Base-by-base conservation (phyloP, 2,329 filamentous ascomycete species). In the Nemania abortiva region DNA sequence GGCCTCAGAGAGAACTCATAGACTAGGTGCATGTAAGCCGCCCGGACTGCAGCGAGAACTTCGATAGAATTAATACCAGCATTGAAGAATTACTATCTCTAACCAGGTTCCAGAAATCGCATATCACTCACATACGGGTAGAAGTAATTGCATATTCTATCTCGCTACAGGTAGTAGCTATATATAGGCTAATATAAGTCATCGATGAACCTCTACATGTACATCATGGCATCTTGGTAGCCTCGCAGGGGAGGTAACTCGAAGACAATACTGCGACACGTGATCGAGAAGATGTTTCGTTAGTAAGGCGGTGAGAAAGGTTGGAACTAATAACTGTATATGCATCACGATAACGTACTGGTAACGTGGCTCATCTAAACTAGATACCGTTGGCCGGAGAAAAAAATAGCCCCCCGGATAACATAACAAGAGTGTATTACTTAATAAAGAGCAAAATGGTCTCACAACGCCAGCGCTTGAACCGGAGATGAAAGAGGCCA, bases 381-480 rank as follows among this genome's bases (percentile, higher is more conserved):
- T 58, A 67, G 55, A 47, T 47, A 47, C 42, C 53, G 54, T 57
- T 61, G 49, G 54, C 53, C 49, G 27, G 49, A 69, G n/a, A 62
- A 59, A 66, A 37, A 27, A 37, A 57, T 22, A 63, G 67, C 52
- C 63, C 63, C 70, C 65, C 67, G 65, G 59, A 70, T 37, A 74
- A 73, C 24, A 27, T 27, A 27, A 65, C 31, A 58, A 66, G 68
- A 74, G 69, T 74, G 66, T 74, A 74, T 73, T 72, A 58, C 65
- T 70, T 66, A 68, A 65, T 68, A 57, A 73, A 75, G 65, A 71
- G 69, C 57, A 73, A 70, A 60, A 18, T 69, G 50, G 61, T 74
- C 76, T 75, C 71, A 61, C 39, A 77, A 78, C 76, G 74, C 76
- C 76, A 74, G 77, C 76, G 74, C 77, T 76, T 58, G 31, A 71